Evolutionary conservation across 306 rosid species (phyloP).

Genomic region (Quercus engelmannii): DNA sequence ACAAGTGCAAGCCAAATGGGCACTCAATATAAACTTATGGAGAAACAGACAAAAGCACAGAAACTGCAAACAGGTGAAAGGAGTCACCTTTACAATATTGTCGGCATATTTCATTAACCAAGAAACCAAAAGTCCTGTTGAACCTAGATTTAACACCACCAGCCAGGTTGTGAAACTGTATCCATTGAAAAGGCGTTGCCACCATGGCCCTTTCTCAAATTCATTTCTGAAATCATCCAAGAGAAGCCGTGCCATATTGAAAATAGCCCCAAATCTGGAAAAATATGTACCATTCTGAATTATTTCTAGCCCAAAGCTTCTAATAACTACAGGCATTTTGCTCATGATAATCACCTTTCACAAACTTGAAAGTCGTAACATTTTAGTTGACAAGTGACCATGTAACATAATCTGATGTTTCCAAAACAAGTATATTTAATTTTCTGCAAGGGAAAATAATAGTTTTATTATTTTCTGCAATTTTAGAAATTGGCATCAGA

Average conservation of each 20-base stretch:
- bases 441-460: no score
- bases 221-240: conserved; percentile 86
- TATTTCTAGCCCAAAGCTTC: no score
- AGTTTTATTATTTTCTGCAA: no score
- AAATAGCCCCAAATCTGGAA: conserved; percentile 83
- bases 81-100: conserved; percentile 87
- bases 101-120: conserved; percentile 98
- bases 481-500: no score
- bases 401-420: no score
- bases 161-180: conserved; percentile 78
- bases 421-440: no score
- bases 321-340: no score
- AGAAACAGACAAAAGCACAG: neutral
- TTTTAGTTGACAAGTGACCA: no score
- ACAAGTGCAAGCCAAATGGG: no score
- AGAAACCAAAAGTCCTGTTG: conserved; percentile 91
- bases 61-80: neutral
- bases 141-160: conserved; percentile 92
- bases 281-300: no score
- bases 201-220: conserved; percentile 93
- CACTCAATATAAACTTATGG: neutral
- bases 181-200: conserved; percentile 88
- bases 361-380: no score
- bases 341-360: no score
- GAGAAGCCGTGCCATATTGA: conserved; percentile 79